Percentiles rank a stretch among this genome's conserved stretches.
phyloP scores from a whole-genome alignment of 352 stramenopile genomes.

The Pythium diclinum region DNA sequence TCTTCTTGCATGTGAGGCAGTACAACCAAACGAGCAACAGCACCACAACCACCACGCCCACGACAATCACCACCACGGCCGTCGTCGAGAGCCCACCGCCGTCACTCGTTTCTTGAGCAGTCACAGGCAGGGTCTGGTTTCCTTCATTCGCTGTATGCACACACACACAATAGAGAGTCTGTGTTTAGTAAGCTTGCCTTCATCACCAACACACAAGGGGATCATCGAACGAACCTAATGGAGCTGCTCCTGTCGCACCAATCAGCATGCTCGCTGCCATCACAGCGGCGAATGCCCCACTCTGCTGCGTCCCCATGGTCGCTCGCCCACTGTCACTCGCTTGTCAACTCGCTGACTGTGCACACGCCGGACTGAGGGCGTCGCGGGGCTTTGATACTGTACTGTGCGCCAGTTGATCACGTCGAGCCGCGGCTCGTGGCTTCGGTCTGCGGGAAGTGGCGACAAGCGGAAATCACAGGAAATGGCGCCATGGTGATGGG shows the following conservation, averaged over 20 bases:
- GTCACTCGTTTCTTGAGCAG: not conserved
- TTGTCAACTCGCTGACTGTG: not conserved
- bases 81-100: conserved; percentile 18
- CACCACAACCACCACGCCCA: conserved; percentile 16
- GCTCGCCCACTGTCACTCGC: not conserved
- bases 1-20: conserved; percentile 6
- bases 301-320: not conserved
- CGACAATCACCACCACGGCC: conserved; percentile 16
- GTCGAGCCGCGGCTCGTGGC: not conserved
- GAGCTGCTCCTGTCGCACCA: not conserved
- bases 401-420: not conserved
- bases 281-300: not conserved
- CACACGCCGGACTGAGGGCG: not conserved
- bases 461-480: not conserved
- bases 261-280: not conserved
- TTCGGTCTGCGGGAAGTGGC: not conserved
- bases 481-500: conserved; percentile 6
- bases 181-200: not conserved
- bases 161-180: not conserved
- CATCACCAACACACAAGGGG: not conserved
- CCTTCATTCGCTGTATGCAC: not conserved
- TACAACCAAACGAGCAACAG: conserved; percentile 5
- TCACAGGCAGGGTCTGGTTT: not conserved
- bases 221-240: not conserved
- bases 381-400: not conserved